Conservation (phyloP, 2,329 filamentous ascomycete species). For the Furcasterigmium sp. region DNA sequence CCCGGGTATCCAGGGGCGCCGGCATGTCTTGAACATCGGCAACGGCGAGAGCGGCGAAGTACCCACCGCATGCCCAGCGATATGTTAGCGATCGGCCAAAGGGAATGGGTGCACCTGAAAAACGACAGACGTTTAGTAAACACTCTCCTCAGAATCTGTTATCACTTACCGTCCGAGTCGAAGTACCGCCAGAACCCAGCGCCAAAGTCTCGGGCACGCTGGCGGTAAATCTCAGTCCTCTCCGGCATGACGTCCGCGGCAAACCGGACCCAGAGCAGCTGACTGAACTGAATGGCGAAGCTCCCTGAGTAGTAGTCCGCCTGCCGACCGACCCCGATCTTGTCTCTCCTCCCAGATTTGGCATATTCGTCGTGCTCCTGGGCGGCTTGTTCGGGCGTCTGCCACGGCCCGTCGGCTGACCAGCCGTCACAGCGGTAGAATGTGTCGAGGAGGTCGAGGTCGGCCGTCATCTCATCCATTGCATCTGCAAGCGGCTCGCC, state of each 20-base stretch:
- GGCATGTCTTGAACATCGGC: constrained; percentile 30
- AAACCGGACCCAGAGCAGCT: constrained; percentile 33
- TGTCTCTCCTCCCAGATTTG: constrained; percentile 15
- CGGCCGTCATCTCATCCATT: constrained; percentile 23
- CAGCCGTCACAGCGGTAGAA: constrained; percentile 35
- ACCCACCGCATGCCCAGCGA: constrained; percentile 35
- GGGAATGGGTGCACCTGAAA: constrained; percentile 35
- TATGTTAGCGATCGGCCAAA: constrained; percentile 41
- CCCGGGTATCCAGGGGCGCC: constrained; percentile 27
- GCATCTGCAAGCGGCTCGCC: constrained; percentile 24
- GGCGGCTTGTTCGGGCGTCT: constrained; percentile 14
- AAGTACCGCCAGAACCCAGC: constrained; percentile 35
- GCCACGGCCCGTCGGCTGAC: constrained; percentile 35
- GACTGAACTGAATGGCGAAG: constrained; percentile 39
- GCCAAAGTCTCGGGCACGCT: constrained; percentile 29
- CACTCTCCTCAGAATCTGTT: background rate
- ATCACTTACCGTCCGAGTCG: constrained; percentile 26
- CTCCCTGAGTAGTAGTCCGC: constrained; percentile 41
- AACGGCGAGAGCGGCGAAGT: constrained; percentile 29
- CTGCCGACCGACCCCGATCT: constrained; percentile 22
- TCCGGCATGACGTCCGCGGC: constrained; percentile 22
- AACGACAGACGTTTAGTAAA: constrained; percentile 9
- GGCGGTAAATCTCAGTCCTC: constrained; percentile 26
- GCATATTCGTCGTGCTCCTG: constrained; percentile 8
- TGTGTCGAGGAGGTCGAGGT: constrained; percentile 30